A percentile compares a stretch with the other conserved stretches of the same genome.
phyloP scores from a whole-genome alignment of 2,329 filamentous ascomycete species.

The Claviceps sp. region DNA sequence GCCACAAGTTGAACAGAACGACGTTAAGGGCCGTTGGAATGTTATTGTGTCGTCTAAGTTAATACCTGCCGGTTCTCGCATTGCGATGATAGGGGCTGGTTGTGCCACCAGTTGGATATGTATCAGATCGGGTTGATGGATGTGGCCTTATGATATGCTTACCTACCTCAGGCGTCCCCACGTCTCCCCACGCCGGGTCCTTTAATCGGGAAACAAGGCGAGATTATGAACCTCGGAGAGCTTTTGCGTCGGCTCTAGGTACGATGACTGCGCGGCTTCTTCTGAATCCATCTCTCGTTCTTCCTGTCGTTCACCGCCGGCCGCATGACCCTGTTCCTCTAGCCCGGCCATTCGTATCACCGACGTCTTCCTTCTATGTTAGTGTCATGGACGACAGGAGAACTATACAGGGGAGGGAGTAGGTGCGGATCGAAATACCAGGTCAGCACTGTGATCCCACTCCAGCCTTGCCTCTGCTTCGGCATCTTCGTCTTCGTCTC shows the following conservation, averaged over 20 bases:
- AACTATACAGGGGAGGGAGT: background rate
- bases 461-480: conserved; percentile 55
- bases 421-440: conserved; percentile 30
- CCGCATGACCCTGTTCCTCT: conserved; percentile 14
- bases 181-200: background rate
- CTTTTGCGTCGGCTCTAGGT: conserved; percentile 58
- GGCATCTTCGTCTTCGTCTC: conserved; percentile 44
- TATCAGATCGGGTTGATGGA: conserved; percentile 17
- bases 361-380: conserved; percentile 28
- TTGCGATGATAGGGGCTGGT: conserved; percentile 60
- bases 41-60: conserved; percentile 46
- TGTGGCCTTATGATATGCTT: background rate
- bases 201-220: conserved; percentile 28
- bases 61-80: conserved; percentile 35
- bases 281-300: conserved; percentile 8
- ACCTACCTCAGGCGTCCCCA: too few relatives aligned
- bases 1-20: conserved; percentile 44
- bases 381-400: conserved; percentile 10
- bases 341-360: conserved; percentile 29
- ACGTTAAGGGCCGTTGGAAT: conserved; percentile 59
- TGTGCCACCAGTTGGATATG: conserved; percentile 81
- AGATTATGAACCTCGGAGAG: conserved; percentile 49
- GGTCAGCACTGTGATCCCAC: conserved; percentile 58
- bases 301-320: conserved; percentile 10
- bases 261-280: conserved; percentile 16